These are phyloP conservation scores for Zelopaecilomyces penicillatus DNA, from an alignment of 2,329 filamentous ascomycete genomes.

Conservation along the genomic window DNA sequence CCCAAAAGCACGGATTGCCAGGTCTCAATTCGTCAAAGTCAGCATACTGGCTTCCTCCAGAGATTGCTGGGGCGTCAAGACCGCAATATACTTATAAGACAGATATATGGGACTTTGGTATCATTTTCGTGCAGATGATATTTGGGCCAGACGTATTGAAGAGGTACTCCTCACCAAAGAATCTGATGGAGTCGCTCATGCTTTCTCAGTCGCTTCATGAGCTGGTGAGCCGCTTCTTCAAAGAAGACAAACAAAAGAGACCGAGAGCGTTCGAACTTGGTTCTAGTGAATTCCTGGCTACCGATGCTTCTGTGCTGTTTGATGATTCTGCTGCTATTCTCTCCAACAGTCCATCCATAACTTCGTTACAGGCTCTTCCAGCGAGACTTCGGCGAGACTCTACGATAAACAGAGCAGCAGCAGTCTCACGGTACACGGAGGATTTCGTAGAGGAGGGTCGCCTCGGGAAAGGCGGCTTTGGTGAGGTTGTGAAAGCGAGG, in stretches of 20 bases:
- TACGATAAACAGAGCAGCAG: conserved; percentile 38
- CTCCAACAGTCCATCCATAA: conserved; percentile 34
- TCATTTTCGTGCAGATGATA: conserved; percentile 88
- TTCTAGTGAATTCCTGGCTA: conserved; percentile 58
- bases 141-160: conserved; percentile 72
- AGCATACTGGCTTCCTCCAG: conserved; percentile 75
- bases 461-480: conserved; percentile 88
- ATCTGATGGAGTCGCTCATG: conserved; percentile 60
- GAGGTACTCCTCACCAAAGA: conserved; percentile 70
- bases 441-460: conserved; percentile 88
- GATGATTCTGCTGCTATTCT: conserved; percentile 34
- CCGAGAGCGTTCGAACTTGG: conserved; percentile 70
- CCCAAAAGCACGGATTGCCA: conserved; percentile 42
- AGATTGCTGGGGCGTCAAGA: conserved; percentile 56
- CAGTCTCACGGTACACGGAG: conserved; percentile 66
- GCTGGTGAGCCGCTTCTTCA: conserved; percentile 77
- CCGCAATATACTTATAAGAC: conserved; percentile 66
- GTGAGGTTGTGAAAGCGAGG: conserved; percentile 89
- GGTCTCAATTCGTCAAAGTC: conserved; percentile 58
- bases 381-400: conserved; percentile 55
- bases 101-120: conserved; percentile 91
- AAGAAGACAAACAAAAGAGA: conserved; percentile 71
- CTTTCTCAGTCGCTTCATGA: conserved; percentile 72
- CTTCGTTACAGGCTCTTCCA: conserved; percentile 34
- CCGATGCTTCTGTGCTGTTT: conserved; percentile 51